Evolutionary conservation across 371 early-diverging fungal genomes (phyloP).

Genomic region (Capillidium heterosporum): DNA sequence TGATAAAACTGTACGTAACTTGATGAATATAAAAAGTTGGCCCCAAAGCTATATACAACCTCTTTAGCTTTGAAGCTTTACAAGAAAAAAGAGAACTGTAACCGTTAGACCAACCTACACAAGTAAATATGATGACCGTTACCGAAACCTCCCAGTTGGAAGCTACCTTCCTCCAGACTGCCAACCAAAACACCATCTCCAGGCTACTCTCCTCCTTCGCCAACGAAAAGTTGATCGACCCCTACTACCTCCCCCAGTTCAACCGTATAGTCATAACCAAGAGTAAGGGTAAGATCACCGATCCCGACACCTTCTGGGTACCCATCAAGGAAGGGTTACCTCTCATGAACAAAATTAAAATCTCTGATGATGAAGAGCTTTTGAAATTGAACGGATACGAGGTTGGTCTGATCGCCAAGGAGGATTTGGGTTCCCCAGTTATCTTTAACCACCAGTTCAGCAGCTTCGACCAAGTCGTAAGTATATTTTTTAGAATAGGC

Average conservation of each 20-base stretch:
- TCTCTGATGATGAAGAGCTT: background rate
- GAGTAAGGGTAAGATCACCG: background rate
- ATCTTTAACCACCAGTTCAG: slow-evolving; percentile 8
- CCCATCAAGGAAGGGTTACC: background rate
- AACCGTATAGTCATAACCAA: background rate
- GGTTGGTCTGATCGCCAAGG: slow-evolving; percentile 17
- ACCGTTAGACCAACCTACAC: too few species aligned
- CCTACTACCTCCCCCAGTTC: slow-evolving; percentile 16
- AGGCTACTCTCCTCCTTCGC: slow-evolving; percentile 35
- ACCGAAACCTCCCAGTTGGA: too few species aligned
- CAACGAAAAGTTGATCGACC: slow-evolving; percentile 30
- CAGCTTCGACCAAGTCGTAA: too few species aligned
- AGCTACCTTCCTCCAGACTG: background rate
- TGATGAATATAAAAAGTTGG: too few species aligned
- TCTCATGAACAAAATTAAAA: background rate
- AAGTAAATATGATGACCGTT: too few species aligned
- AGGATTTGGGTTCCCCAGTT: slow-evolving; percentile 13
- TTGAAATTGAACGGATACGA: background rate
- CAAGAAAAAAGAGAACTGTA: too few species aligned
- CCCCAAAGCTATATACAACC: too few species aligned
- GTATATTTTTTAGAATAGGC: too few species aligned
- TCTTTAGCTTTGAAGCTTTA: too few species aligned
- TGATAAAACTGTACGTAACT: too few species aligned
- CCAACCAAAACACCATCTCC: slow-evolving; percentile 28
- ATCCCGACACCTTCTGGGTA: background rate